Conservation (phyloP, 495 filamentous ascomycete genomes). For the Terfezia claveryi region DNA sequence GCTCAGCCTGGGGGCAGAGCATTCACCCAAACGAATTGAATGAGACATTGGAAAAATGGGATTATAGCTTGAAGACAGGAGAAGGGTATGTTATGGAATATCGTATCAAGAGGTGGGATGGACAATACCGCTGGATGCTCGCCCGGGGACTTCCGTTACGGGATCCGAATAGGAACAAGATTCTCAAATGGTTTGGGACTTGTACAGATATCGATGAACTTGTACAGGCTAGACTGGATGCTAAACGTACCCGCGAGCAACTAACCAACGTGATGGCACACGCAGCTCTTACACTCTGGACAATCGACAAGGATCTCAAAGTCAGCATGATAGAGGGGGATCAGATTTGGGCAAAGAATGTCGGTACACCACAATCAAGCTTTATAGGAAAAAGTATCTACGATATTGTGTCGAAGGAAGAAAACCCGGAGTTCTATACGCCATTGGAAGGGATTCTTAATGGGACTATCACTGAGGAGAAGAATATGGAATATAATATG, state of each 20-base stretch:
- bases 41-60: constrained; percentile 29
- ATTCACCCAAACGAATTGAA: constrained; percentile 28
- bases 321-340: constrained; percentile 39
- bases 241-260: constrained; percentile 36
- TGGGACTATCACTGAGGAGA: constrained; percentile 26
- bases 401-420: constrained; percentile 28
- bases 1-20: constrained; percentile 3
- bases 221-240: constrained; percentile 36
- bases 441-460: constrained; percentile 36
- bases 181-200: constrained; percentile 55
- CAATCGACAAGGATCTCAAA: constrained; percentile 32
- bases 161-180: constrained; percentile 35
- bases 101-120: constrained; percentile 36
- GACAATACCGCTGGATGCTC: constrained; percentile 52
- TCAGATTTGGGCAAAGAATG: constrained; percentile 6
- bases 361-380: constrained; percentile 10
- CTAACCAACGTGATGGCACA: constrained; percentile 46
- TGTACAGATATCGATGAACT: constrained; percentile 46
- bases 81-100: constrained; percentile 45
- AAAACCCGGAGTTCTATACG: constrained; percentile 24
- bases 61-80: constrained; percentile 36
- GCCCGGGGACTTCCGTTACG: constrained; percentile 39
- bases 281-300: constrained; percentile 45
- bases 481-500: constrained; percentile 28
- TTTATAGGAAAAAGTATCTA: constrained; percentile 37